These are phyloP conservation scores for Botrytis cinerea DNA, from an alignment of 2,329 filamentous ascomycete species.

Conservation along the genomic window DNA sequence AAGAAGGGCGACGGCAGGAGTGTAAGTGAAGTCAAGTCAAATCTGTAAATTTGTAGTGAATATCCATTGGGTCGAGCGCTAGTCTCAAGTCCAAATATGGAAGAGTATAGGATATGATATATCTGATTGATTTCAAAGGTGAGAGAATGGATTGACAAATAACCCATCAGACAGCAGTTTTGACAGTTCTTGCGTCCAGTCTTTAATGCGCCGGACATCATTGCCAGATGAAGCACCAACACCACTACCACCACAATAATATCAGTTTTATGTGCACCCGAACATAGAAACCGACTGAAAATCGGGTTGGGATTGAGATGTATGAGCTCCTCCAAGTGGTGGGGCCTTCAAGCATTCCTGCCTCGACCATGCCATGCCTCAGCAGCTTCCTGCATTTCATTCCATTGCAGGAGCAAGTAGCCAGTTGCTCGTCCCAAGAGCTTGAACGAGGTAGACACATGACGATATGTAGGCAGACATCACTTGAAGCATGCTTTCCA, in stretches of 20 bases:
- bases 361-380: fast-evolving
- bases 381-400: background rate
- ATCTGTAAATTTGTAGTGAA: background rate
- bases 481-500: background rate
- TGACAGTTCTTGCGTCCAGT: background rate
- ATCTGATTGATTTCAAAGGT: background rate
- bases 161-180: background rate
- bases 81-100: background rate
- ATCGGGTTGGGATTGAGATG: background rate
- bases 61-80: background rate
- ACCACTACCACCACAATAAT: background rate
- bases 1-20: background rate
- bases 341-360: too few species aligned
- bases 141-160: background rate
- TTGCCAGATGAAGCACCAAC: background rate
- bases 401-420: background rate
- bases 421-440: background rate
- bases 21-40: background rate
- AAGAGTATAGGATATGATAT: background rate
- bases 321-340: background rate
- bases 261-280: background rate
- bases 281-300: too few species aligned
- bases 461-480: too few species aligned
- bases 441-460: background rate
- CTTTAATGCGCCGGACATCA: background rate